phyloP scores from a whole-genome alignment of 768 basidiomycete genomes.

The Lanmaoa rubissima region DNA sequence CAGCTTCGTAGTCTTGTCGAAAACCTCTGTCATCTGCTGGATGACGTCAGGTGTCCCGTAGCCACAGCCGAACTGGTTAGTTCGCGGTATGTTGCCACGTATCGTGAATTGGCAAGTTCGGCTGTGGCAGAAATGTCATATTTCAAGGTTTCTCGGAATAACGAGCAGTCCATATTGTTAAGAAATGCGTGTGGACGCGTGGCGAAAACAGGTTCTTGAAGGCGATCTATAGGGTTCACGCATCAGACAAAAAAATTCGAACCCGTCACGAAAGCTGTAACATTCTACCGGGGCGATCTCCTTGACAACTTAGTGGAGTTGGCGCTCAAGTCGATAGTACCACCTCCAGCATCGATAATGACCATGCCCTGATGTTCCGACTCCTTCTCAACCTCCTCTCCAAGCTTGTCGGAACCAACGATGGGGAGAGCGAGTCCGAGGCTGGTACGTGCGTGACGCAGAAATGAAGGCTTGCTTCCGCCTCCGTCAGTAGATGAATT shows the following conservation, averaged over 20 bases:
- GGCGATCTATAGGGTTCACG: conserved; percentile 26
- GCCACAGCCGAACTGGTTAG: no score
- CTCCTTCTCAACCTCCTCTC: not conserved
- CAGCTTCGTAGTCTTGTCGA: conserved; percentile 38
- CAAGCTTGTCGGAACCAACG: not conserved
- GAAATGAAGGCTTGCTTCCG: no score
- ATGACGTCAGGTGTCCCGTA: conserved; percentile 30
- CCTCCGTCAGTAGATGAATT: no score
- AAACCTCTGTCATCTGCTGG: conserved; percentile 31
- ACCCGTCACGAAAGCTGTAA: not conserved
- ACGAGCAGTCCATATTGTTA: not conserved
- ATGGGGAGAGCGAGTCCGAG: no score
- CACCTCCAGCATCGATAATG: conserved; percentile 45
- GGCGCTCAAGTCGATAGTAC: conserved; percentile 40
- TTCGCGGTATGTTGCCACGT: no score
- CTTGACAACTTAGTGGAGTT: conserved; percentile 34
- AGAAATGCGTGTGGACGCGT: conserved; percentile 30
- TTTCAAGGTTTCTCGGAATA: not conserved
- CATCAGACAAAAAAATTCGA: not conserved
- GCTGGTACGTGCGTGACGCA: no score
- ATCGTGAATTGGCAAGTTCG: conserved; percentile 30
- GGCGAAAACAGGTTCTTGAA: conserved; percentile 40
- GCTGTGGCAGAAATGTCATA: conserved; percentile 13
- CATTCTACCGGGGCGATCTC: conserved; percentile 36
- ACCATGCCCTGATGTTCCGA: conserved; percentile 37